Percentiles rank a stretch among this genome's conserved stretches.
Conservation (phyloP, 1,139 yeast genomes). For the Diutina rugosa region DNA sequence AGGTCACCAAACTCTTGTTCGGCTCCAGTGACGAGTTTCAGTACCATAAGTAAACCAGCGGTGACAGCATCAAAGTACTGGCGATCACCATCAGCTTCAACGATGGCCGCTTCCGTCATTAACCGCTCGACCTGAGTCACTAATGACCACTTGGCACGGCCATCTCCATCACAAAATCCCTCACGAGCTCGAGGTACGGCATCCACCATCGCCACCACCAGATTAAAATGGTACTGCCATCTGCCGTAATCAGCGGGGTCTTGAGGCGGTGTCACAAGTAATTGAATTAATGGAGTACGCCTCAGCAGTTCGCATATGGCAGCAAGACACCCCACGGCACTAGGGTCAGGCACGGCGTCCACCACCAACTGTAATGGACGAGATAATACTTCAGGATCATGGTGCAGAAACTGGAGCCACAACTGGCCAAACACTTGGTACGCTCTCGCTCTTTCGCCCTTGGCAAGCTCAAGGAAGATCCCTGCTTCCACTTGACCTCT, state of each 20-base stretch:
- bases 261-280: not conserved
- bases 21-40: not conserved
- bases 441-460: not conserved
- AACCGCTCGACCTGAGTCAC: not conserved
- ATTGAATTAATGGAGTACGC: not conserved
- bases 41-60: not conserved
- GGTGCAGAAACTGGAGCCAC: not conserved
- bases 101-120: not conserved
- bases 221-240: not conserved
- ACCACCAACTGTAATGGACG: not conserved
- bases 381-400: not conserved
- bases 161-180: not conserved
- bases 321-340: not conserved
- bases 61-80: not conserved
- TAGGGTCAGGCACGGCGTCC: not conserved
- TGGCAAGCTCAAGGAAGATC: not conserved
- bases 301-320: not conserved
- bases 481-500: constrained; percentile 1
- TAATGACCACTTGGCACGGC: not conserved
- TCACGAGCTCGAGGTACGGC: not conserved
- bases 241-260: not conserved
- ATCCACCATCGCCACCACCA: not conserved
- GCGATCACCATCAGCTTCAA: not conserved
- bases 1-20: not conserved
- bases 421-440: not conserved